Evolutionary conservation across 805 yeast species (phyloP), one percentile per base, ranked within the genome.

Genomic region (Candida quercuum): DNA sequence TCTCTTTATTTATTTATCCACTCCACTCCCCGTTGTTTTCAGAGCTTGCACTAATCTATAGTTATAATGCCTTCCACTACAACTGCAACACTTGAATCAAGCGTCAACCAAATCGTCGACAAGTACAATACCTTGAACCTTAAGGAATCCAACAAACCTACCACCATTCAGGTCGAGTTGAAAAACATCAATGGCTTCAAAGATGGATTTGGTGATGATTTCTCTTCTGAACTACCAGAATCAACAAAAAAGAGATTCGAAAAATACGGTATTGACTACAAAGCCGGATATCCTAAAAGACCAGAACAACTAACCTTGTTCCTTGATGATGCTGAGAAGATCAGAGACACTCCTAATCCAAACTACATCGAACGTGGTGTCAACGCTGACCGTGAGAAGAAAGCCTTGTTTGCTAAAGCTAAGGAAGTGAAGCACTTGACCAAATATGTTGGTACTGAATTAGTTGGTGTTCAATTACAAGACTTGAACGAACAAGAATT

Each of bases 371-470:
- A 60, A 39, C 51, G 66, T 35, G 68, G 63, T 28, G 46, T 43
- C 38, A 55, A 57, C 35, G 71, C 71, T 6, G 71, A 66, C 42
- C 66, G 63, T 10, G 66, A 61, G 40, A 66, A 66, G 56, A 64
- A 63, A 43, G 68, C 69, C 6, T 48, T 65, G 15, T 57, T 65
- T 34, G 59, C 66, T 8, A 69, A 68, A 45, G 68, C 60, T 29
- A 63, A 54, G 47, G 63, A 65, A 39, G 72, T 71, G 18, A 63
- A 46, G 30, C 43, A 71, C 39, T 54, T 71, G 42, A 66, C 75
- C 37, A 66, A 64, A 38, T 64, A 67, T 45, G 52, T 71, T 46
- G 78, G 78, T 35, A 72, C 76, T 13, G 76, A 71, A 43, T 60
- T 71, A 38, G 61, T 65, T 32, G 76, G 76, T 14, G 51, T 71